phyloP scores from a whole-genome alignment of 768 basidiomycete species.

The Auricularia heimuer region DNA sequence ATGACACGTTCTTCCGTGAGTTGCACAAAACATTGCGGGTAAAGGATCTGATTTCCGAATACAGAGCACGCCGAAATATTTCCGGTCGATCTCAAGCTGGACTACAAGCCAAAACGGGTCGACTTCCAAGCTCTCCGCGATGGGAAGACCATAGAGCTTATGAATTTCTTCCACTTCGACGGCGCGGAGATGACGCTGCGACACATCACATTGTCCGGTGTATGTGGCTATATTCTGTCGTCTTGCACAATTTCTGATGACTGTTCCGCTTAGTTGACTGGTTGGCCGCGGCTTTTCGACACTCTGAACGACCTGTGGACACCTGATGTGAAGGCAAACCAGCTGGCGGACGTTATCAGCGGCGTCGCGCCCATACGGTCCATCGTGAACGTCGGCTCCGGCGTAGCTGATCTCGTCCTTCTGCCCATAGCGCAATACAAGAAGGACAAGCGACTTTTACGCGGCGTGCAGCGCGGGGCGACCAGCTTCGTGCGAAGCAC shows the following conservation, averaged over 20 bases:
- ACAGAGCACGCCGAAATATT: slow-evolving; percentile 90
- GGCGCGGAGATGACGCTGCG: slow-evolving; percentile 96
- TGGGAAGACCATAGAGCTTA: slow-evolving; percentile 89
- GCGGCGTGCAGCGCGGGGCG: slow-evolving; percentile 90
- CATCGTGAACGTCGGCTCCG: slow-evolving; percentile 93
- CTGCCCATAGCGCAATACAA: slow-evolving; percentile 96
- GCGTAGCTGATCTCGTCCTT: slow-evolving; percentile 90
- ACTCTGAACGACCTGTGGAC: slow-evolving; percentile 98
- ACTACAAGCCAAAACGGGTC: slow-evolving; percentile 96
- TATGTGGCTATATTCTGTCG: slow-evolving; percentile 31
- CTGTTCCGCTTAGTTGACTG: slow-evolving; percentile 54
- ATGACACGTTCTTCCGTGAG: slow-evolving; percentile 69
- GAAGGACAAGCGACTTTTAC: slow-evolving; percentile 87
- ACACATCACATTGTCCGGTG: slow-evolving; percentile 85
- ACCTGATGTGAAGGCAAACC: slow-evolving; percentile 97
- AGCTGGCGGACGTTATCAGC: slow-evolving; percentile 92
- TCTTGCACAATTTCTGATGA: neutral
- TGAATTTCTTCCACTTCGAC: slow-evolving; percentile 99
- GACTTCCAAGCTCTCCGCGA: slow-evolving; percentile 86
- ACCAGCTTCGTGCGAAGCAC: slow-evolving; percentile 90
- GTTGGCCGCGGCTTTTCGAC: slow-evolving; percentile 85
- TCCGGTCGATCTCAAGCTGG: slow-evolving; percentile 89
- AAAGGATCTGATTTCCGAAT: slow-evolving; percentile 1
- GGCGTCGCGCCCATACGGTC: slow-evolving; percentile 95
- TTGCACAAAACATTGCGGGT: slow-evolving; percentile 3